Conservation (phyloP, 2,329 filamentous ascomycete species). For the Trichoderma oligosporum region DNA sequence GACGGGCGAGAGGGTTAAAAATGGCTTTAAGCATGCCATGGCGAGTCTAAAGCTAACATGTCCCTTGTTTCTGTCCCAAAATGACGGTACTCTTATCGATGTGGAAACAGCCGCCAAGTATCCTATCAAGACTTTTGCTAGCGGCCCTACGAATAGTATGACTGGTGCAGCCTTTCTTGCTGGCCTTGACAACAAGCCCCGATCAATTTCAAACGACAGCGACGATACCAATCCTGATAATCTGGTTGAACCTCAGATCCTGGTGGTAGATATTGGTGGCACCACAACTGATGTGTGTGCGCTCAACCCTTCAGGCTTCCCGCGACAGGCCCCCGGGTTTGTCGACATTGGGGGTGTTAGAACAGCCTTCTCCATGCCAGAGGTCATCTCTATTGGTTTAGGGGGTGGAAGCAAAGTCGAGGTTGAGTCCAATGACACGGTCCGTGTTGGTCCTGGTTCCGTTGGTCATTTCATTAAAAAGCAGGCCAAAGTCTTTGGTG, state of each 20-base stretch:
- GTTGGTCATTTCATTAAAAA: conserved; percentile 50
- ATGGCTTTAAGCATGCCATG: conserved; percentile 46
- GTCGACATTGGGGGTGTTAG: conserved; percentile 56
- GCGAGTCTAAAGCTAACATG: conserved; percentile 39
- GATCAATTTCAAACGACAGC: conserved; percentile 6
- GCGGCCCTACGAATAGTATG: conserved; percentile 53
- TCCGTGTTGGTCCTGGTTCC: conserved; percentile 53
- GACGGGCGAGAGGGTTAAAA: conserved; percentile 45
- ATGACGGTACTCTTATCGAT: conserved; percentile 51
- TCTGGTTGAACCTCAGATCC: conserved; percentile 29
- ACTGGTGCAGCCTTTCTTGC: conserved; percentile 52
- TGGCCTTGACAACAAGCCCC: conserved; percentile 37
- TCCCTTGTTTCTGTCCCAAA: conserved; percentile 49
- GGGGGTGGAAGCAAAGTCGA: conserved; percentile 48
- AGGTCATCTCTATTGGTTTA: conserved; percentile 54
- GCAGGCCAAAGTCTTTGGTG: conserved; percentile 51
- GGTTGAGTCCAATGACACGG: conserved; percentile 23
- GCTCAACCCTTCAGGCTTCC: conserved; percentile 55
- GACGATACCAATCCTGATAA: not conserved
- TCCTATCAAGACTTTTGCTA: conserved; percentile 52
- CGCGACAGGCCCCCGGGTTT: conserved; percentile 55
- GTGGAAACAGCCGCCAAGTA: conserved; percentile 45
- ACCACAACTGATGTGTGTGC: conserved; percentile 60
- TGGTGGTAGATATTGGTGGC: conserved; percentile 58
- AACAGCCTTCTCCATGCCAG: conserved; percentile 56